Evolutionary conservation across 2,329 filamentous ascomycete genomes (phyloP).

Genomic region (Emergomyces africanus): DNA sequence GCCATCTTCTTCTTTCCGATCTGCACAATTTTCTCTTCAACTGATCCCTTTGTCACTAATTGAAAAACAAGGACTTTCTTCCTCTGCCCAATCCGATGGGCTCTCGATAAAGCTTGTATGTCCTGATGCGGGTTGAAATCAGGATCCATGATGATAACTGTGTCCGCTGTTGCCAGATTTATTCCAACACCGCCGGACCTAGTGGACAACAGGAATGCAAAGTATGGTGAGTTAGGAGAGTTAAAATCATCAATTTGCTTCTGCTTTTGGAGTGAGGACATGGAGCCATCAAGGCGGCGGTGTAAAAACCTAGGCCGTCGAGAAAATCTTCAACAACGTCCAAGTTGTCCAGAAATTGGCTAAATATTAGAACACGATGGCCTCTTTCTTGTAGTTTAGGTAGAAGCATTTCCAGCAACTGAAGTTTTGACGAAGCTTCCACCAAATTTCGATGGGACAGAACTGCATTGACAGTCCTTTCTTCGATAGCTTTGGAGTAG

Average conservation of each 20-base stretch:
- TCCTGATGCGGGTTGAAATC: constrained; percentile 99
- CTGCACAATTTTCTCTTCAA: constrained; percentile 93
- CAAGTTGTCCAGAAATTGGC: constrained; percentile 79
- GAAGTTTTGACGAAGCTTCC: constrained; percentile 80
- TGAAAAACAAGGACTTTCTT: constrained; percentile 95
- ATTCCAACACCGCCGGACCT: constrained; percentile 94
- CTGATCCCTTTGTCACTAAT: constrained; percentile 75
- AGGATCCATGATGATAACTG: constrained; percentile 91
- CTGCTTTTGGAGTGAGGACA: constrained; percentile 76
- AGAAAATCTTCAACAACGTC: constrained; percentile 90
- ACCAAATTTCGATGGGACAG: constrained; percentile 68
- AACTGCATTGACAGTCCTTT: constrained; percentile 50
- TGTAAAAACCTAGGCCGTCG: constrained; percentile 57
- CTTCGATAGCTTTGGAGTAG: constrained; percentile 83
- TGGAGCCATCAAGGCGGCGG: constrained; percentile 72
- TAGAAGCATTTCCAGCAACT: constrained; percentile 71
- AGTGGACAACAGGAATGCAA: constrained; percentile 87
- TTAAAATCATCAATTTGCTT: constrained; percentile 92
- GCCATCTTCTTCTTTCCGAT: constrained; percentile 94
- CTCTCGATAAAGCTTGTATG: constrained; percentile 85
- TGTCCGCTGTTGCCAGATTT: constrained; percentile 92
- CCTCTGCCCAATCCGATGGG: constrained; percentile 91
- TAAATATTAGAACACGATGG: constrained; percentile 88
- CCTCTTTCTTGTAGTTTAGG: constrained; percentile 75
- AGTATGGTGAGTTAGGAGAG: constrained; percentile 64